phyloP scores from a whole-genome alignment of 352 stramenopile genomes.

The Pythium brachiatum region DNA sequence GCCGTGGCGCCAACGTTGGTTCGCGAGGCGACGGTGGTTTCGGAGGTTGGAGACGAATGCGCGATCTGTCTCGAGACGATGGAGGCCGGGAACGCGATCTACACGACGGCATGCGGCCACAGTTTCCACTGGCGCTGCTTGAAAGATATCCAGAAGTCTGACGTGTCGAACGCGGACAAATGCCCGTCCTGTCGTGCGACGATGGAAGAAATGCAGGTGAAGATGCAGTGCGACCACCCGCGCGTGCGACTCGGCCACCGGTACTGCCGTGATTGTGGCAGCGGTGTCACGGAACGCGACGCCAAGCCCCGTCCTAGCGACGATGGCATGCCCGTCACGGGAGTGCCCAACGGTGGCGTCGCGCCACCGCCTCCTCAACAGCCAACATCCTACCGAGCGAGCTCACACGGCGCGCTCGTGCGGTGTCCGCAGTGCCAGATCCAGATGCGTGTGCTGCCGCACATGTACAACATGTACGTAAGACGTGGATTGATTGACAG shows the following conservation, averaged over 20 bases:
- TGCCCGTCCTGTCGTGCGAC: conserved; percentile 74
- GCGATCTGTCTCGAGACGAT: conserved; percentile 84
- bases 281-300: conserved; percentile 51
- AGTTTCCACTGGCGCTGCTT: conserved; percentile 86
- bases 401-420: conserved; percentile 81
- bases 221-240: conserved; percentile 82
- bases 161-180: conserved; percentile 82
- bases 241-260: conserved; percentile 75
- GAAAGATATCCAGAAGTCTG: conserved; percentile 79
- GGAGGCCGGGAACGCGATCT: conserved; percentile 78
- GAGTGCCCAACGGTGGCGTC: background rate
- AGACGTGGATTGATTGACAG: background rate
- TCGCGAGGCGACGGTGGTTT: conserved; percentile 43
- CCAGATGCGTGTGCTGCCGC: conserved; percentile 82
- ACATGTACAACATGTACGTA: conserved; percentile 90
- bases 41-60: conserved; percentile 68
- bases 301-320: conserved; percentile 64
- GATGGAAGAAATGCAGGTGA: conserved; percentile 82
- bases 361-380: conserved; percentile 29
- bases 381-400: conserved; percentile 71
- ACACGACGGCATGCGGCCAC: conserved; percentile 79
- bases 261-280: conserved; percentile 79
- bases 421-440: conserved; percentile 84
- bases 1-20: conserved; percentile 16
- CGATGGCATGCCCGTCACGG: conserved; percentile 7